phyloP scores from a whole-genome alignment of 345 rosid genomes.

The Toxicodendron radicans region DNA sequence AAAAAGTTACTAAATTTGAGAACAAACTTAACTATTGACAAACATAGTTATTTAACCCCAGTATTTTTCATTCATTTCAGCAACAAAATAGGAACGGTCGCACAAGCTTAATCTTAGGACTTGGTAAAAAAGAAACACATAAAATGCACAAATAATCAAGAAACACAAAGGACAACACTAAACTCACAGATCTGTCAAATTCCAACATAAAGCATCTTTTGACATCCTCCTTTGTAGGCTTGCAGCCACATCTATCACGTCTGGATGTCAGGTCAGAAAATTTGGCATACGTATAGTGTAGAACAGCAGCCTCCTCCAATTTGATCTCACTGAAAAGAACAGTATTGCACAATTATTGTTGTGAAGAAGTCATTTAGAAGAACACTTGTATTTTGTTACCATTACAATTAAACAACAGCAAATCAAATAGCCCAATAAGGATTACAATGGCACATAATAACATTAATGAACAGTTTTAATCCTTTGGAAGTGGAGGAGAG shows the following conservation, averaged over 20 bases:
- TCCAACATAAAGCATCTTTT: constrained; percentile 99
- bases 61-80: background rate
- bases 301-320: constrained; percentile 95
- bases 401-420: constrained; percentile 2
- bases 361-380: background rate
- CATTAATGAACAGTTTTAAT: background rate
- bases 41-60: background rate
- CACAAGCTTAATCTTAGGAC: no score
- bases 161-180: constrained; percentile 12
- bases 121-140: background rate
- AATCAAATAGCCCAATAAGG: background rate
- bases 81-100: background rate
- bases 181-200: constrained; percentile 88
- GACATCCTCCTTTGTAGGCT: constrained; percentile 94
- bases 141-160: constrained; percentile 7
- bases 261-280: constrained; percentile 93
- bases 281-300: constrained; percentile 89
- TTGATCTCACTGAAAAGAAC: constrained; percentile 64
- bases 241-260: constrained; percentile 95
- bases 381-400: background rate
- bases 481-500: background rate
- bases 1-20: background rate
- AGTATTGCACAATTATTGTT: constrained; percentile 3
- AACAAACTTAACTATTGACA: background rate
- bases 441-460: background rate